Evolutionary conservation across 2,329 filamentous ascomycete species (phyloP), one percentile per base, ranked within the genome.

Genomic region (Orbilia blumenaviensis): DNA sequence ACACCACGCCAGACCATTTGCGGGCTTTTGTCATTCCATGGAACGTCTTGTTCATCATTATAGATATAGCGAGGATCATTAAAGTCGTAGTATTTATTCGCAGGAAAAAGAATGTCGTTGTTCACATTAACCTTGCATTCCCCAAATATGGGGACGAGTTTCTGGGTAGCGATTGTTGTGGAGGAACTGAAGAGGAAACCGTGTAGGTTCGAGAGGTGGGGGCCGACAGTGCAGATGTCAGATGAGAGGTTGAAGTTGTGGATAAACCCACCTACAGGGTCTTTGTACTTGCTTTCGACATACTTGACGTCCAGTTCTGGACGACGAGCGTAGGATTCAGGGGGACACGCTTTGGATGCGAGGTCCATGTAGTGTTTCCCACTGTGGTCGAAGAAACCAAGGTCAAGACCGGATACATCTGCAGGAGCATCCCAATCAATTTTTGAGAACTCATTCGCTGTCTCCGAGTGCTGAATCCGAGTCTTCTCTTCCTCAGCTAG

Each of bases 91-190:
- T 91, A 91, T 86, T 91, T 90, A 58, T 89, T 88, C 0, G 89
- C 88, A 0, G 89, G 89, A 14, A 91, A 86, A 12, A 91, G 84
- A 75, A 91, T 68, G 78, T 91, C 89, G 80, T 89, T 91, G 83
- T 91, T 91, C 77, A 90, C 86, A 16, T 86, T 86, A 38, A 91
- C 84, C 80, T 91, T 91, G 82, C 89, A 91, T 73, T 89, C 89
- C 46, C 89, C 87, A 78, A 92, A 91, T 80, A 92, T 84, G 18
- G 89, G 89, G 48, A 90, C 86, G 16, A 91, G 82, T 3, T 86
- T 84, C 75, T 86, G 86, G 41, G 88, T 89, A 1, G 88, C 84
- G 1, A 86, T 84, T 0, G 87, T 86, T 9, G 86, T 86, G 21
- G 89, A 84, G 0, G 89, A 88, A 54, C 87, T 85, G 79, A 90